phyloP scores from a whole-genome alignment of 2,329 filamentous ascomycete genomes.

The Phaeosphaeriaceae sp. region DNA sequence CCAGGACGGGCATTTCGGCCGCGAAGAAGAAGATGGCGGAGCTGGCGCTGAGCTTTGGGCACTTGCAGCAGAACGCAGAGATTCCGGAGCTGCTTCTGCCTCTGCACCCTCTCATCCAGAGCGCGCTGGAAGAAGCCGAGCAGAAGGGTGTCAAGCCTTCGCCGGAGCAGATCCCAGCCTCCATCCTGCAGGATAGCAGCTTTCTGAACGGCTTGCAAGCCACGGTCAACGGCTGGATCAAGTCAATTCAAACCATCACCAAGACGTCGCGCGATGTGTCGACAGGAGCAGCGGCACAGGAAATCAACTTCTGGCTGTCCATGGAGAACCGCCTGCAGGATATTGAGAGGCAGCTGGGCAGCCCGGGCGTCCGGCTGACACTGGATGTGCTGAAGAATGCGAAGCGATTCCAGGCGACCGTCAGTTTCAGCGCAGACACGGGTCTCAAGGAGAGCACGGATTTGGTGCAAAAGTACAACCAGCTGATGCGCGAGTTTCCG shows the following conservation, averaged over 20 bases:
- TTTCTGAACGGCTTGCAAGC: constrained; percentile 94
- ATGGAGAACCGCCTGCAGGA: constrained; percentile 94
- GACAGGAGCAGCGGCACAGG: constrained; percentile 84
- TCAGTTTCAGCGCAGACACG: constrained; percentile 96
- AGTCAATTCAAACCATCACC: constrained; percentile 95
- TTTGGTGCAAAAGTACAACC: constrained; percentile 97
- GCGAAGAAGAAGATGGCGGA: constrained; percentile 97
- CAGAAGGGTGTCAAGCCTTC: constrained; percentile 71
- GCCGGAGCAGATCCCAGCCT: constrained; percentile 77
- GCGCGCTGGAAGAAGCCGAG: constrained; percentile 79
- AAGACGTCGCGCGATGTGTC: constrained; percentile 88
- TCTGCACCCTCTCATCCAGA: constrained; percentile 87
- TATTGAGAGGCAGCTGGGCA: constrained; percentile 86
- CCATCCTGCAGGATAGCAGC: constrained; percentile 83
- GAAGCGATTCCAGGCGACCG: constrained; percentile 96
- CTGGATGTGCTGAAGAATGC: constrained; percentile 95
- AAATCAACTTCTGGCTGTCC: constrained; percentile 98
- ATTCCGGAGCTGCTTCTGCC: constrained; percentile 90
- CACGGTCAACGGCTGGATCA: constrained; percentile 97
- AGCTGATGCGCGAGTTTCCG: constrained; percentile 97
- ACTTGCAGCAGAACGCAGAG: constrained; percentile 96
- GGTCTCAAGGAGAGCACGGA: constrained; percentile 96
- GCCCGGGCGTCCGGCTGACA: constrained; percentile 88
- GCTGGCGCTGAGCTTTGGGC: constrained; percentile 85
- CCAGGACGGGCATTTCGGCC: constrained; percentile 93